Evolutionary conservation across 495 filamentous ascomycete species (phyloP).

Genomic region (Podospora anserina): DNA sequence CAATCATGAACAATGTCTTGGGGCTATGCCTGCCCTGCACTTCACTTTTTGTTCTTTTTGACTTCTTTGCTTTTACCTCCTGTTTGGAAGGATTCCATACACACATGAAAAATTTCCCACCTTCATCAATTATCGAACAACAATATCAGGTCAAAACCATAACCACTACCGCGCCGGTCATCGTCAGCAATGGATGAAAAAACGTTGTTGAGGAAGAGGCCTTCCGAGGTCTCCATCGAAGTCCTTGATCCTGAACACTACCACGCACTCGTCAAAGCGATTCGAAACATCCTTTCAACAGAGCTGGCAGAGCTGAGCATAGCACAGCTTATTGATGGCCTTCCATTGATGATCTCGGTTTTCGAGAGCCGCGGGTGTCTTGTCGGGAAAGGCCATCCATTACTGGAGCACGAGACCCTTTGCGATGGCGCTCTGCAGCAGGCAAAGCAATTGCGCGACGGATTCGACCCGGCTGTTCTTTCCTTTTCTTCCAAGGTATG

Average conservation of each 20-base stretch:
- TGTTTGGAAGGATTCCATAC: too few species aligned
- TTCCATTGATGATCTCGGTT: background rate
- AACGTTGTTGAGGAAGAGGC: background rate
- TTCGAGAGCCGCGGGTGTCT: background rate
- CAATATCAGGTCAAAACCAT: too few species aligned
- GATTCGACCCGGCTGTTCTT: constrained; percentile 2
- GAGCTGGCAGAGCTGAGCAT: background rate
- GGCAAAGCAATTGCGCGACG: background rate
- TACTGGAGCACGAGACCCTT: constrained; percentile 1
- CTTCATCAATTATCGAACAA: too few species aligned
- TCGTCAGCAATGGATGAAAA: background rate
- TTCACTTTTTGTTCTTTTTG: too few species aligned
- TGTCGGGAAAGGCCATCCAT: constrained; percentile 1
- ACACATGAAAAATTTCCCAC: too few species aligned
- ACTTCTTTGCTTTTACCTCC: too few species aligned
- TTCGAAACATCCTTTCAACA: constrained; percentile 10
- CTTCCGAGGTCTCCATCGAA: background rate
- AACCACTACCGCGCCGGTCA: background rate
- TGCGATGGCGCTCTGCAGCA: constrained; percentile 8
- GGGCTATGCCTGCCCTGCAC: too few species aligned
- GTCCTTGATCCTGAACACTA: constrained; percentile 5
- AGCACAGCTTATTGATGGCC: constrained; percentile 14
- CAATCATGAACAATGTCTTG: too few species aligned
- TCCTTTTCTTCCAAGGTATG: constrained; percentile 1
- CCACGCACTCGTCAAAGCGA: background rate